Conservation (phyloP, 139 green algal genomes). For the Picochlorum sp. region DNA sequence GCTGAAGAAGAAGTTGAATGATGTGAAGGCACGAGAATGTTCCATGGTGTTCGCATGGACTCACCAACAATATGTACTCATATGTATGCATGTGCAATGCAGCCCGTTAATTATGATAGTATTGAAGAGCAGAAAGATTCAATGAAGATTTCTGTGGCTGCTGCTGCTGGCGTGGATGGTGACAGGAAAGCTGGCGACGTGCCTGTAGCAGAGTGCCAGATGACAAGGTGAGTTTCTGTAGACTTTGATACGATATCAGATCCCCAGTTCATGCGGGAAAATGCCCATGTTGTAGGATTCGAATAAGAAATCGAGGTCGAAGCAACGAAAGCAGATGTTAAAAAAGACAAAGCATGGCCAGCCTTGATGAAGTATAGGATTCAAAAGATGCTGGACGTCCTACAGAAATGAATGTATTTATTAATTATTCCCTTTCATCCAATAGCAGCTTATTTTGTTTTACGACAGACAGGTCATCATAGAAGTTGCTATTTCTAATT, state of each 20-base stretch:
- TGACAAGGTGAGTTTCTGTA: slow-evolving; percentile 4
- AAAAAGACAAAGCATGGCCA: slow-evolving; percentile 48
- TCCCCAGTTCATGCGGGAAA: not conserved
- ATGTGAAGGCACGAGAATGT: not conserved
- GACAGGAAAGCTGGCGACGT: not conserved
- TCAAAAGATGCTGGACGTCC: slow-evolving; percentile 24
- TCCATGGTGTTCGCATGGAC: not conserved
- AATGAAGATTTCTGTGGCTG: not conserved
- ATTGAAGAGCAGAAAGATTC: no score
- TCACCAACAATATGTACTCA: no score
- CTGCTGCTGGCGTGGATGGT: not conserved
- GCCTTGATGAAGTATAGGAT: slow-evolving; percentile 64
- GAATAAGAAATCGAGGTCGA: not conserved
- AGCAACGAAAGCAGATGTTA: slow-evolving; percentile 19
- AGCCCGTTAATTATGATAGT: no score
- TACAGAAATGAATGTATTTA: no score
- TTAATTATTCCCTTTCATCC: no score
- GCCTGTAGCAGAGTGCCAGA: slow-evolving; percentile 3
- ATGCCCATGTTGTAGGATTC: no score
- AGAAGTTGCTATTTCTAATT: no score
- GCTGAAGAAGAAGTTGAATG: slow-evolving; percentile 14
- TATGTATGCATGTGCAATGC: no score
- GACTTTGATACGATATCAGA: slow-evolving; percentile 9
- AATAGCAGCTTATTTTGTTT: no score
- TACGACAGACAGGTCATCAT: no score